Percentiles rank a stretch among this genome's conserved stretches.
Evolutionary conservation across 257 asterid species (phyloP).

Genomic region (Penstemon eatonii): DNA sequence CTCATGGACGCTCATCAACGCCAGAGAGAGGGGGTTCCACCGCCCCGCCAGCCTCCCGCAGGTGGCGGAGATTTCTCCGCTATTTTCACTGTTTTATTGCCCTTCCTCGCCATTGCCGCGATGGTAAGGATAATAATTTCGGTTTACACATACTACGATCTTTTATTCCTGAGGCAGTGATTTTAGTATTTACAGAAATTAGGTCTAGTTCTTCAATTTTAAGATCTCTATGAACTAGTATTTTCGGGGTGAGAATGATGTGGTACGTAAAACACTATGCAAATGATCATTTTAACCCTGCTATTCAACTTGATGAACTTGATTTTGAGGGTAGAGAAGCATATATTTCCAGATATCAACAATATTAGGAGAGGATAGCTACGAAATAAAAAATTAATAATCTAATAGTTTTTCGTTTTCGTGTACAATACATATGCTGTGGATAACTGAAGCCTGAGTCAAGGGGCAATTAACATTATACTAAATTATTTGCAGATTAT

Average conservation of each 20-base stretch:
- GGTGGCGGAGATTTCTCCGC: slow-evolving; percentile 47
- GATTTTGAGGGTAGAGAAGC: slow-evolving; percentile 1
- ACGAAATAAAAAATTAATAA: slow-evolving; percentile 10
- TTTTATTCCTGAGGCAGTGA: not conserved
- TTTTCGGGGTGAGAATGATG: not conserved
- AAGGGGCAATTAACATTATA: slow-evolving; percentile 19
- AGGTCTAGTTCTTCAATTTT: no score
- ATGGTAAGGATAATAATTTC: slow-evolving; percentile 40
- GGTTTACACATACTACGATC: not conserved
- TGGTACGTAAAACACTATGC: no score
- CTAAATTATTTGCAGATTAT: slow-evolving; percentile 49
- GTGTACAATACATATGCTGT: not conserved
- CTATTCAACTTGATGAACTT: not conserved
- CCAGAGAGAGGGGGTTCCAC: slow-evolving; percentile 47
- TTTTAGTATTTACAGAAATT: not conserved
- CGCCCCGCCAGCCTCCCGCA: slow-evolving; percentile 29
- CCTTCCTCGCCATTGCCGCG: slow-evolving; percentile 46
- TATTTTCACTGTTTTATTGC: slow-evolving; percentile 42
- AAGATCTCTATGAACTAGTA: not conserved
- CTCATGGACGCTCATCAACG: slow-evolving; percentile 72
- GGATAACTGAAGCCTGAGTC: not conserved
- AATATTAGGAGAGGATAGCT: not conserved
- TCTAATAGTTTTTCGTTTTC: not conserved
- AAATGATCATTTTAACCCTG: no score
- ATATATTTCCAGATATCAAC: not conserved